Base-by-base conservation (phyloP, 1,284 basidiomycete species). In the Coniferiporia sulphurascens region DNA sequence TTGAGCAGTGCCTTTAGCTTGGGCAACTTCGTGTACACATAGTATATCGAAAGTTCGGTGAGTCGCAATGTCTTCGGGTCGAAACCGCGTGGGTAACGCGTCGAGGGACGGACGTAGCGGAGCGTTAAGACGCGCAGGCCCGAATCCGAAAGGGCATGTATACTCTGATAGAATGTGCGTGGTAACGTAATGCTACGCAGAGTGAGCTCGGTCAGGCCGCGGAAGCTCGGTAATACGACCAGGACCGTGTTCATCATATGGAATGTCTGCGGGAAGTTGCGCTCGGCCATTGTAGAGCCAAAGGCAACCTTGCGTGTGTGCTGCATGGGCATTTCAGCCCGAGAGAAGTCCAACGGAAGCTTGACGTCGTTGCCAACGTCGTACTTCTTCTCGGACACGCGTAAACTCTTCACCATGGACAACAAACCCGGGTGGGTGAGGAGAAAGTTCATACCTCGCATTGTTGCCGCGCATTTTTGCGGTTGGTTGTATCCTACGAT, bases 1-100 rank as follows among this genome's bases (percentile, higher is more conserved):
- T 62, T 62, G 12, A 62, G 44, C 32, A 62, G 38, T 10, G 60
- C 51, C 45, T 50, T 58, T 19, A 62, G 45, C 50, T 62, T 62
- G 13, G 38, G 46, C 4, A 50, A 10, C 22, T n/a, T 49, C 27
- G 56, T 21, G 22, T 41, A 19, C 9, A 59, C 44, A 21, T 55
- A n/a, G 38, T 58, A 51, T n/a, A 62, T 35, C 3, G 56, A 48
- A 9, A 62, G 51, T n/a, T 62, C 56, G 17, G 51, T 56, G n/a
- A 62, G 56, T 19, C 49, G 60, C 7, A 62, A 34, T 12, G 53
- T 50, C 27, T 48, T n/a, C 9, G 60, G 60, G 36, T 58, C 49
- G 48, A 51, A 55, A 15, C 52, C 56, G 10, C 44, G 13, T 21
- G 60, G 60, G 52, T 58, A 62, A 12, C 56, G 60, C 10, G 60